A percentile compares a stretch with the other conserved stretches of the same genome.
phyloP scores from a whole-genome alignment of 208 protist genomes.

The Histomonas meleagridis region DNA sequence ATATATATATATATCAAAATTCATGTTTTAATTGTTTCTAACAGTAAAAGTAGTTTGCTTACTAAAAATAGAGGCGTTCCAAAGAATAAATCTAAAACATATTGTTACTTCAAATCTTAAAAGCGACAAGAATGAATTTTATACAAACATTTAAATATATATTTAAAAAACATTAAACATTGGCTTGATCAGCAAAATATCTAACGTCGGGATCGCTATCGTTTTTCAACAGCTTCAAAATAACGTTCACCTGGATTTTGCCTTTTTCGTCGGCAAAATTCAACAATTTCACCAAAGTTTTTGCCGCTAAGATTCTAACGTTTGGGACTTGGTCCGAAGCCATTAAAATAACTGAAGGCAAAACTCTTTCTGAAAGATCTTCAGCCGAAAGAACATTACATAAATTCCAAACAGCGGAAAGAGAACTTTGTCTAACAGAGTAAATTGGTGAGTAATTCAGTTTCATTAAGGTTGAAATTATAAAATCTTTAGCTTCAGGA shows the following conservation, averaged over 20 bases:
- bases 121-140: no score
- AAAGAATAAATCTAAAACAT: no score
- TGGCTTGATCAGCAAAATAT: no score
- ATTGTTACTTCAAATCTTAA: no score
- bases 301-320: slow-evolving; percentile 2
- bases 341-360: slow-evolving; percentile 2
- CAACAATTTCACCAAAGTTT: background rate
- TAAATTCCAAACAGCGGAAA: background rate
- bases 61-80: no score
- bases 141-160: no score
- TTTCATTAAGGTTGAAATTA: background rate
- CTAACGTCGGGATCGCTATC: background rate
- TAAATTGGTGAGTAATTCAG: background rate
- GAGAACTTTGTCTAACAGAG: background rate
- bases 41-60: no score
- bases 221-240: background rate
- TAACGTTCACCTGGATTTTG: background rate
- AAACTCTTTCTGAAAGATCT: background rate
- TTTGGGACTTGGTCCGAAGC: background rate
- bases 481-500: background rate
- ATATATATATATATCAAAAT: no score
- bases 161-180: no score
- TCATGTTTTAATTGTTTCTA: no score
- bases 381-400: background rate
- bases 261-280: background rate